Conservation (phyloP, 192 early-diverging fungal species). For the Podila epigama region DNA sequence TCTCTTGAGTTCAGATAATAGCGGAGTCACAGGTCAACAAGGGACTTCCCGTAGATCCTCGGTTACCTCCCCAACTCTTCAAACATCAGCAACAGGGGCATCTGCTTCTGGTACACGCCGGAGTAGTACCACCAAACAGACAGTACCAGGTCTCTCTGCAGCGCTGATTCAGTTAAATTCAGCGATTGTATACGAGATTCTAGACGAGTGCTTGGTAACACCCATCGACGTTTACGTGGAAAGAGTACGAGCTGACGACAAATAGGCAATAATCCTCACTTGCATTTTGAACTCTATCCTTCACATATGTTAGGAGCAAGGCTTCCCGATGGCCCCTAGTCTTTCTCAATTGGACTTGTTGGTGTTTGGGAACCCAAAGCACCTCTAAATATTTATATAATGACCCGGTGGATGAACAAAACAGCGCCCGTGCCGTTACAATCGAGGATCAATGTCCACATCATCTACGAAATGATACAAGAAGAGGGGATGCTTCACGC, state of each 20-base stretch:
- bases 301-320: conserved; percentile 7
- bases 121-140: not conserved
- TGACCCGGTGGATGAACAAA: too few species aligned
- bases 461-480: too few species aligned
- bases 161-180: conserved; percentile 12
- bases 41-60: too few species aligned
- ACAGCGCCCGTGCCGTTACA: too few species aligned
- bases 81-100: not conserved
- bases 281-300: not conserved
- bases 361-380: conserved; percentile 18
- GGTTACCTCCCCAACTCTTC: too few species aligned
- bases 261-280: too few species aligned
- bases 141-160: not conserved
- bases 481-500: too few species aligned
- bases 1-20: not conserved
- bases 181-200: conserved; percentile 34
- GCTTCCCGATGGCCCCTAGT: conserved; percentile 33
- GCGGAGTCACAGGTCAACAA: too few species aligned
- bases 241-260: too few species aligned
- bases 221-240: not conserved
- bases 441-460: too few species aligned
- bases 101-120: not conserved
- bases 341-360: conserved; percentile 30
- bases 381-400: too few species aligned
- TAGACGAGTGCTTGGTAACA: conserved; percentile 42